Percentiles rank a stretch among this genome's conserved stretches.
Conservation (phyloP, 1,284 basidiomycete species). For the Lentinula novae-zelandiae region DNA sequence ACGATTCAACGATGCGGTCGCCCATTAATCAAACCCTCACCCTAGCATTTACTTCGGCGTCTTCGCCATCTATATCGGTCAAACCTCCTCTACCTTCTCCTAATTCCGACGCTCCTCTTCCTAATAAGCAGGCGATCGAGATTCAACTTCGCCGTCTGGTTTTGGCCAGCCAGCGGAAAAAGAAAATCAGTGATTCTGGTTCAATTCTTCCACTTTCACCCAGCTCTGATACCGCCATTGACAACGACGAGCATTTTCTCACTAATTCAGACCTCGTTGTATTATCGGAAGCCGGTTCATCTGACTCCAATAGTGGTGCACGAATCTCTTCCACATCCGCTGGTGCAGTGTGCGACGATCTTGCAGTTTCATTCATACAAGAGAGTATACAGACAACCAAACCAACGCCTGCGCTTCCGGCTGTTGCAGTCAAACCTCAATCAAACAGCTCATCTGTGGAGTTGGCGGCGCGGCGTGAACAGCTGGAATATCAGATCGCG, state of each 20-base stretch:
- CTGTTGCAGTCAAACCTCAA: neutral
- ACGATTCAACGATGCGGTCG: neutral
- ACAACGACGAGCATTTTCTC: no score
- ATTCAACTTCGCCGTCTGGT: constrained; percentile 36
- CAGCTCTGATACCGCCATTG: neutral
- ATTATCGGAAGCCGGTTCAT: neutral
- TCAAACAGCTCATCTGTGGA: neutral
- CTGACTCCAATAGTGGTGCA: constrained; percentile 12
- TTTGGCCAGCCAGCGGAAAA: constrained; percentile 35
- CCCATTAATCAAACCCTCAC: neutral
- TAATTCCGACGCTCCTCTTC: neutral
- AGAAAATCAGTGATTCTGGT: constrained; percentile 9
- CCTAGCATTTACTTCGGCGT: no score
- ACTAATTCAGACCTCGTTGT: neutral
- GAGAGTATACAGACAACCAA: constrained; percentile 46
- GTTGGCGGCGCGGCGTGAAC: constrained; percentile 15
- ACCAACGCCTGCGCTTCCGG: constrained; percentile 15
- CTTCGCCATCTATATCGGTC: neutral
- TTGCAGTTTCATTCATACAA: constrained; percentile 51
- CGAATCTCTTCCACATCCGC: neutral
- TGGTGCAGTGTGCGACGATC: constrained; percentile 36
- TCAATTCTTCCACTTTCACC: neutral
- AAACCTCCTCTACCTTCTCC: neutral
- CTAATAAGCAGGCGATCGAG: constrained; percentile 30
- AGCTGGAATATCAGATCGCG: constrained; percentile 20